A percentile compares a stretch with the other conserved stretches of the same genome.
These are phyloP conservation scores for Hypoxylon fragiforme DNA, from an alignment of 495 filamentous ascomycete genomes.

Conservation along the genomic window DNA sequence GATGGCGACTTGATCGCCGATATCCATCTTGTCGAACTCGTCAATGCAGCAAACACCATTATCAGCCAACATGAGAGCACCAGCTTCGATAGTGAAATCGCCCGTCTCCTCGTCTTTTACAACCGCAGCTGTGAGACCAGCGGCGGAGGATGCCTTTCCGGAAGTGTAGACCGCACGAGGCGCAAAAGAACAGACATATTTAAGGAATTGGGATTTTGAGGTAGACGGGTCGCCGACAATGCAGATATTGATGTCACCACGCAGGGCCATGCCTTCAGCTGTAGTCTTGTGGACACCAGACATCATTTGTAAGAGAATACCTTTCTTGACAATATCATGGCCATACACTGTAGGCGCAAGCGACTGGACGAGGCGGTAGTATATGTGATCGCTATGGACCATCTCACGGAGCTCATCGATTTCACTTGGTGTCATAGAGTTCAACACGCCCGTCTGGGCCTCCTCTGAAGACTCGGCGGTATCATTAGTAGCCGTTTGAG, in stretches of 20 bases:
- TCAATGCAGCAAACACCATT: slow-evolving; percentile 98
- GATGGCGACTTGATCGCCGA: slow-evolving; percentile 95
- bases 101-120: slow-evolving; percentile 98
- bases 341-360: slow-evolving; percentile 98
- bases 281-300: slow-evolving; percentile 89
- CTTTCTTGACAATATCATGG: slow-evolving; percentile 97
- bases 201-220: slow-evolving; percentile 97
- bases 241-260: slow-evolving; percentile 98
- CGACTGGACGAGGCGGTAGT: slow-evolving; percentile 87
- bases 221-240: slow-evolving; percentile 98
- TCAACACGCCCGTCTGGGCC: slow-evolving; percentile 84
- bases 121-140: slow-evolving; percentile 95
- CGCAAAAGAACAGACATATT: slow-evolving; percentile 94
- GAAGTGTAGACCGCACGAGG: slow-evolving; percentile 97
- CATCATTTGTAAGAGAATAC: slow-evolving; percentile 89
- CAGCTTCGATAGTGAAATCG: slow-evolving; percentile 98
- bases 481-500: slow-evolving; percentile 68
- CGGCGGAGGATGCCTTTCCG: slow-evolving; percentile 95
- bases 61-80: slow-evolving; percentile 96
- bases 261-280: slow-evolving; percentile 86
- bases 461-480: slow-evolving; percentile 71
- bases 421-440: slow-evolving; percentile 78
- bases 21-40: slow-evolving; percentile 99
- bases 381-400: slow-evolving; percentile 95
- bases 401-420: slow-evolving; percentile 89